Base-by-base conservation (phyloP, 306 rosid genomes). In the Quercus wislizeni region DNA sequence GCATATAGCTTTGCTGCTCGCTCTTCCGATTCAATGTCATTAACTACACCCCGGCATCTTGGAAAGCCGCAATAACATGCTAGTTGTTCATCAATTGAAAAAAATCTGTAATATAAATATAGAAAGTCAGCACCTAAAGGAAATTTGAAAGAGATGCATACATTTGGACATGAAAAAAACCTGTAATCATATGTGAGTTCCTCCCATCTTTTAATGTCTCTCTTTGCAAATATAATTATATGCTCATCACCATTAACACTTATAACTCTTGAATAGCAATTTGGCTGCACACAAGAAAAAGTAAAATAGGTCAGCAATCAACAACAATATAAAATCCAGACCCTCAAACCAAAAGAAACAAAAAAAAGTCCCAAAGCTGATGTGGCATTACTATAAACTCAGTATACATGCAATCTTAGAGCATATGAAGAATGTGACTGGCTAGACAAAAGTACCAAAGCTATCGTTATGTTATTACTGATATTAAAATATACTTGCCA, bases 101-200 rank as follows among this genome's bases (percentile, higher is more conserved):
- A 93, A 77, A 95, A 95, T 87, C 99, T 95, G 90, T 46, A 35
- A 81, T 49, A 51, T 56, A 75, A 74, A 63, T 68, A 78, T n/a
- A 85, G 41, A 83, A 75, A 35, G 82, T 91, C 68, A 88, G 85
- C 76, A 65, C 76, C 81, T 57, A 68, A 70, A 35, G 56, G 56
- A 73, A 79, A 59, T 74, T 68, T n/a, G 27, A 76, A 74, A 62
- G 78, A 74, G 25, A 72, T 43, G 43, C 81, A 58, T 31, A 55
- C 55, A 69, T 51, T 64, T 19, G 46, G 74, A 76, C 65, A 58
- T 75, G 78, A 77, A 80, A 64, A 79, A 68, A 61, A 93, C 99
- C 99, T 96, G 63, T 96, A 96, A 81, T 96, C 99, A 41, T 96
- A 96, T 82, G 99, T 96, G 59, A 96, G 98, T 84, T 96, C 99